A percentile compares a stretch with the other conserved stretches of the same genome.
phyloP scores from a whole-genome alignment of 208 protist species.

The Trypanosomatidae sp. region DNA sequence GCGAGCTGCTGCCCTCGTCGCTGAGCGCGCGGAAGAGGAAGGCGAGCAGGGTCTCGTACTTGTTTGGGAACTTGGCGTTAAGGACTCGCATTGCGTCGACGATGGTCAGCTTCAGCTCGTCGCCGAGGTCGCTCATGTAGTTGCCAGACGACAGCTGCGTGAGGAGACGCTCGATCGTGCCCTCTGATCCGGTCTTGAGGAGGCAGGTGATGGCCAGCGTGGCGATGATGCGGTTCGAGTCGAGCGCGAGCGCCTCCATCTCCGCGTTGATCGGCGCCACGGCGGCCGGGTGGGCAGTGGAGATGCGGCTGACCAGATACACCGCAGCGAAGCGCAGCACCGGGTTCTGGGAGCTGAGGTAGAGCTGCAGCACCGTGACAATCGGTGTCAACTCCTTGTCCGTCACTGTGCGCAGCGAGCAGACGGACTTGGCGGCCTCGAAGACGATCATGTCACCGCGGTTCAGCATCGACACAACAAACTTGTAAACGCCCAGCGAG shows the following conservation, averaged over 20 bases:
- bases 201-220: constrained; percentile 98
- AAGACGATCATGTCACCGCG: constrained; percentile 97
- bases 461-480: constrained; percentile 91
- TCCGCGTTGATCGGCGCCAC: constrained; percentile 95
- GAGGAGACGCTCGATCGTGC: constrained; percentile 96
- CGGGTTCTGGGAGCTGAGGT: constrained; percentile 92
- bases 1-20: constrained; percentile 89
- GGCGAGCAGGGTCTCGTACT: constrained; percentile 87
- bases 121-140: constrained; percentile 94
- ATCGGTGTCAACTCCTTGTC: constrained; percentile 94
- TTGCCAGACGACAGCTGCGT: constrained; percentile 93
- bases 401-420: too few relatives aligned
- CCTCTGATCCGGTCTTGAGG: constrained; percentile 97
- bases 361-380: constrained; percentile 93
- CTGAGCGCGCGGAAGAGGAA: constrained; percentile 90
- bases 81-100: constrained; percentile 95
- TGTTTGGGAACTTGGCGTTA: constrained; percentile 95
- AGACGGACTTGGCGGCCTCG: constrained; percentile 96
- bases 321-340: constrained; percentile 96
- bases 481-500: constrained; percentile 87
- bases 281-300: constrained; percentile 65
- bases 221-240: constrained; percentile 96
- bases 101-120: constrained; percentile 98
- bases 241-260: constrained; percentile 95
- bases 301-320: constrained; percentile 92